Evolutionary conservation across 1,139 yeast species (phyloP).

Genomic region (Lodderomyces jiufengensis): DNA sequence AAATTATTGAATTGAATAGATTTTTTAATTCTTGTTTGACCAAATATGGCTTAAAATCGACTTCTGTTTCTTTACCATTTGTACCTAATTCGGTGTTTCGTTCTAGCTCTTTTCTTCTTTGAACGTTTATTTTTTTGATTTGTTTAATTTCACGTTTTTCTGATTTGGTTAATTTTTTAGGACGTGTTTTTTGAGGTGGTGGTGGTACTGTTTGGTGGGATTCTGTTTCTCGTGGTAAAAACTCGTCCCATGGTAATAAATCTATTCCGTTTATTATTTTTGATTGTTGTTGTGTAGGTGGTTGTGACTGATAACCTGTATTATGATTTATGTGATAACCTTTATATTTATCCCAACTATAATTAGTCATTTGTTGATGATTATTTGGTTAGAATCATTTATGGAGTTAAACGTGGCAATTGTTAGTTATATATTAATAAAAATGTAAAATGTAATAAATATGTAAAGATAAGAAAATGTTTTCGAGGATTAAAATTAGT

Average conservation of each 20-base stretch:
- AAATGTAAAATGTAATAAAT: not conserved
- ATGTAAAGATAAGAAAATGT: not conserved
- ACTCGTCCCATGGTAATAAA: constrained; percentile 25
- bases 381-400: too few species aligned
- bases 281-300: not conserved
- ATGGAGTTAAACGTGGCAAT: too few species aligned
- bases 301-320: constrained; percentile 4
- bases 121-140: constrained; percentile 27
- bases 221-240: constrained; percentile 9
- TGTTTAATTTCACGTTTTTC: constrained; percentile 30
- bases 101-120: constrained; percentile 19
- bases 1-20: constrained; percentile 11
- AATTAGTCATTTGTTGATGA: constrained; percentile 4
- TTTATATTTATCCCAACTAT: constrained; percentile 17
- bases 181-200: constrained; percentile 3
- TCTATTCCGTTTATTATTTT: constrained; percentile 29
- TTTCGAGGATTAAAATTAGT: too few species aligned
- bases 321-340: constrained; percentile 20
- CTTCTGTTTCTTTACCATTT: constrained; percentile 1
- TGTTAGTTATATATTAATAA: too few species aligned
- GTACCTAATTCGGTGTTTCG: constrained; percentile 15
- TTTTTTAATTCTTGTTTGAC: constrained; percentile 23
- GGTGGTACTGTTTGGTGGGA: too few species aligned
- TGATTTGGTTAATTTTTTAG: constrained; percentile 21
- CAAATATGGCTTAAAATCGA: constrained; percentile 18